phyloP scores from a whole-genome alignment of 176 grass and related monocot species.

The Poa pratensis region DNA sequence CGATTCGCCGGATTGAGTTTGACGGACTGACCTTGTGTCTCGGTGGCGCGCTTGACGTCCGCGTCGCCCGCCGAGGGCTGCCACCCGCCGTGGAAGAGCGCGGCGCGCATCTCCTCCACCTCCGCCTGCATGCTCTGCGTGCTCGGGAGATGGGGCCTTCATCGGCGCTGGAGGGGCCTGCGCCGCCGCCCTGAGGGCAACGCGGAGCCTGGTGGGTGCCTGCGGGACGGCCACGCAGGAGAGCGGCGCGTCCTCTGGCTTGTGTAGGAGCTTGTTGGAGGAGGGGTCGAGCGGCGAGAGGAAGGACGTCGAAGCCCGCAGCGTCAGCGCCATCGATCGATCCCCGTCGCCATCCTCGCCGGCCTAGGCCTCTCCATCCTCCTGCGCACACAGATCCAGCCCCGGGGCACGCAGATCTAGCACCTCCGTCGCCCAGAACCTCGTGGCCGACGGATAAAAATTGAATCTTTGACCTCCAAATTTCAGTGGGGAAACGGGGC shows the following conservation, averaged over 20 bases:
- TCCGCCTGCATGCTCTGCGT: slow-evolving; percentile 88
- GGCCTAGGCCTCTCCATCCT: no score
- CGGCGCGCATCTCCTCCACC: slow-evolving; percentile 79
- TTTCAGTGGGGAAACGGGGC: no score
- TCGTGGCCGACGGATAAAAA: no score
- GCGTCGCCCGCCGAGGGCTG: slow-evolving; percentile 38
- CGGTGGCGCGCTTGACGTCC: slow-evolving; percentile 57
- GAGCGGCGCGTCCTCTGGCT: slow-evolving; percentile 46
- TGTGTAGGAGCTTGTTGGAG: slow-evolving; percentile 62
- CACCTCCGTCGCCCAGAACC: no score
- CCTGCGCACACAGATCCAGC: no score
- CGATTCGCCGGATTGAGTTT: no score
- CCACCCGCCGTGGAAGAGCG: slow-evolving; percentile 47
- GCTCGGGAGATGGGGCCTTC: slow-evolving; percentile 50
- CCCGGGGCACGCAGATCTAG: no score
- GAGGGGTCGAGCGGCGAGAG: slow-evolving; percentile 44
- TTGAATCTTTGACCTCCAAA: no score
- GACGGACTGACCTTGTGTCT: slow-evolving; percentile 70
- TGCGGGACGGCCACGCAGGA: slow-evolving; percentile 36
- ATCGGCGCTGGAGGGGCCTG: background rate
- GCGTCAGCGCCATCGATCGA: slow-evolving; percentile 69
- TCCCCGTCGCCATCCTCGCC: no score
- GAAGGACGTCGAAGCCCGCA: slow-evolving; percentile 66
- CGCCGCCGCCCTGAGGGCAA: slow-evolving; percentile 4
- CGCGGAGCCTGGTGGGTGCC: slow-evolving; percentile 2